Evolutionary conservation across 768 basidiomycete species (phyloP), one percentile per base, ranked within the genome.

Genomic region (Tephrocybe sp.): DNA sequence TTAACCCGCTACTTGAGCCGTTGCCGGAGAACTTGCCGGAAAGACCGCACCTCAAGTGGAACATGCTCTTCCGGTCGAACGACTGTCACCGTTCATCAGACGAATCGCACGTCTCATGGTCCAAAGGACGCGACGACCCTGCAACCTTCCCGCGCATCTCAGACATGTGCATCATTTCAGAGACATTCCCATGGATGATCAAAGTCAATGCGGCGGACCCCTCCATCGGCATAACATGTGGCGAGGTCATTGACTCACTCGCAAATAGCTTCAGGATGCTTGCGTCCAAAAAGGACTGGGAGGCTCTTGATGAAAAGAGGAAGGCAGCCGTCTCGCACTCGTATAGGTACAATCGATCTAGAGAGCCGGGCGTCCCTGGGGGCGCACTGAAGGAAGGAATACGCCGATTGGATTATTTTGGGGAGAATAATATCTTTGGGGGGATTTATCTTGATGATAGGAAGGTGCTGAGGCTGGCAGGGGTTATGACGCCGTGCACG

Each of bases 281-380:
- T 37, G 69, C 83, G 2, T 67, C 69, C 13, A 75, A 75, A 58
- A 63, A 66, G 16, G 86, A 90, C 51, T 87, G 73, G 59, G 72
- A 79, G 4, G 52, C 57, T 2, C 63, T 83, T 5, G 26, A 71
- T 0, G 30, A 50, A 2, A 44, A 34, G n/a, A 68, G 67, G 12
- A 72, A 78, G 52, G 69, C 69, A 1, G 62, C 68, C 9, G 70
- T 88, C 11, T 68, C 69, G 34, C 69, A 74, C 22, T 73, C 80
- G 26, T 91, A 88, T 63, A 67, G 73, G 28, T 71, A 78, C 61
- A 91, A 92, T 61, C 78, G 89, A 16, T 84, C 84, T 9, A 77
- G 80, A 8, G 75, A 75, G 25, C 68, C 68, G 21, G 80, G 79
- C 40, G 87, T 83, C 1, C 88, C 89, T 1, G 89, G 89, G 0